A percentile compares a stretch with the other conserved stretches of the same genome.
phyloP scores from a whole-genome alignment of 176 grass and related monocot species.

The Cenchrus fungigraminus region DNA sequence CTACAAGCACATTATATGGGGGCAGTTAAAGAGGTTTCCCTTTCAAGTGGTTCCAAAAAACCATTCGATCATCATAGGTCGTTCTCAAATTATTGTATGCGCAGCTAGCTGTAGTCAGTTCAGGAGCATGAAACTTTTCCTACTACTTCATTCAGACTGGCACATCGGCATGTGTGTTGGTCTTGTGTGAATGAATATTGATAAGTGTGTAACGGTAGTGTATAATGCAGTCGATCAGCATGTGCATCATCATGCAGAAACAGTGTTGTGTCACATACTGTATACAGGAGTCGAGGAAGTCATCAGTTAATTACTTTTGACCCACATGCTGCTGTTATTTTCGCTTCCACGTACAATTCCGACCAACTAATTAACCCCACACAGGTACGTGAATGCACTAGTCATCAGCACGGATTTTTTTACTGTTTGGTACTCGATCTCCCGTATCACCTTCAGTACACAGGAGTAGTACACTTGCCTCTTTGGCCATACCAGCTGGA shows the following conservation, averaged over 20 bases:
- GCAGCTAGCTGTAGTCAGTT: too few relatives aligned
- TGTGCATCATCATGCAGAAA: neutral
- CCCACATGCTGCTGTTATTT: neutral
- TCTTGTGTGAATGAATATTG: too few relatives aligned
- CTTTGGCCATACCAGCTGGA: neutral
- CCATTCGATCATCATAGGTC: too few relatives aligned
- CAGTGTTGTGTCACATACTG: neutral
- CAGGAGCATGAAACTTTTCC: too few relatives aligned
- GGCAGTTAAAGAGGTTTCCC: too few relatives aligned
- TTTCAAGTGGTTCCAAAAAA: too few relatives aligned
- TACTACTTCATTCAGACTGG: too few relatives aligned
- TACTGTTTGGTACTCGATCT: neutral
- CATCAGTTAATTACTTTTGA: neutral
- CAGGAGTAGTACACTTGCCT: neutral
- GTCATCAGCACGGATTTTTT: neutral
- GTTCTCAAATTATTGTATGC: neutral
- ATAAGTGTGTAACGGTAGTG: too few relatives aligned
- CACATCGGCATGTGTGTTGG: too few relatives aligned
- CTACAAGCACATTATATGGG: too few relatives aligned
- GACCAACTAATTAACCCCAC: neutral
- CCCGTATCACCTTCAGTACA: neutral
- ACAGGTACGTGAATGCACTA: too few relatives aligned
- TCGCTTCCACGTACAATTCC: neutral
- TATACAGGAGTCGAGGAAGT: neutral
- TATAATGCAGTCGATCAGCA: too few relatives aligned